Evolutionary conservation across 345 rosid genomes (phyloP).

Genomic region (Hibiscus tridactylites): DNA sequence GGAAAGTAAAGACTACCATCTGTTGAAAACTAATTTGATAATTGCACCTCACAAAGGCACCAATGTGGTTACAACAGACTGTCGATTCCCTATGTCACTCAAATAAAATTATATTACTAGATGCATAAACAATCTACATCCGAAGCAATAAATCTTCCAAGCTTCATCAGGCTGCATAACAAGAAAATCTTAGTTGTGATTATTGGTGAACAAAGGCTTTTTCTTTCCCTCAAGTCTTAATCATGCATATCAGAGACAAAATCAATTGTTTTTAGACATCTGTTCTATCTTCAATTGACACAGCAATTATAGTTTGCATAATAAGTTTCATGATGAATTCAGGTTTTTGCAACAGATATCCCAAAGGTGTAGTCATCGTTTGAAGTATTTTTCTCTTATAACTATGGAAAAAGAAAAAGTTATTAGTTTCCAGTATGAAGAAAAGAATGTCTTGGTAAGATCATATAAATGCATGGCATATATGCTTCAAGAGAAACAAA

Average conservation of each 20-base stretch:
- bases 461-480: neutral
- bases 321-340: neutral
- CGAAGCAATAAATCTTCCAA: neutral
- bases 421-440: neutral
- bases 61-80: neutral
- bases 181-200: neutral
- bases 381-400: neutral
- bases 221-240: neutral
- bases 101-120: neutral
- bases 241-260: slow-evolving; percentile 1
- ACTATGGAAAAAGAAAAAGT: neutral
- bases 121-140: neutral
- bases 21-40: neutral
- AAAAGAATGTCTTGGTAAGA: neutral
- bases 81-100: neutral
- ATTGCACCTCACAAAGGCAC: neutral
- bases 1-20: neutral
- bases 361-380: neutral
- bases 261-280: neutral
- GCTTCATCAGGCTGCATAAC: neutral
- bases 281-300: neutral
- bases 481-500: neutral
- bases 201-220: neutral
- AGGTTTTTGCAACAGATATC: neutral
- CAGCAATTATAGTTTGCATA: neutral